Evolutionary conservation across 371 early-diverging fungal species (phyloP), one percentile per base, ranked within the genome.

Genomic region (Chytridiales sp.): DNA sequence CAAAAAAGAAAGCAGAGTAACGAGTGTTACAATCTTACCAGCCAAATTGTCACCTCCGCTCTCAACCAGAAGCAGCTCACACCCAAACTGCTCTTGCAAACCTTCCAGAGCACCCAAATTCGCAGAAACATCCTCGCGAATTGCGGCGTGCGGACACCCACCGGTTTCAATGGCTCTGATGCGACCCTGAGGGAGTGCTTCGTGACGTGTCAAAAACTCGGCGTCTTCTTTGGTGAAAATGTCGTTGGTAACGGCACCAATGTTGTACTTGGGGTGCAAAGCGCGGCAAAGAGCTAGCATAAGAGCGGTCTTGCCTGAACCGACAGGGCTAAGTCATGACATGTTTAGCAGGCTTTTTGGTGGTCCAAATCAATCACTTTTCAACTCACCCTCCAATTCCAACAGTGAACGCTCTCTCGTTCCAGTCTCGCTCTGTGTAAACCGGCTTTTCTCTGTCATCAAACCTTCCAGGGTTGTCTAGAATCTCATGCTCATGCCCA

Each of bases 101-200:
- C 85, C 77, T 68, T 95, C 96, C 56, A 93, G 74, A 1, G 94
- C 94, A 47, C 88, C 87, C 79, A 95, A 65, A 68, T 95, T 95
- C 57, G 94, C 94, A 9, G 93, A 91, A 34, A 95, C 90, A 75
- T 95, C 96, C 73, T 95, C 96, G 58, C 96, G 86, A 56, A 88
- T 88, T 8, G 89, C 96, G 24, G 96, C 96, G 65, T 95, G 96
- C 36, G 96, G 96, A 66, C 96, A 95, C 17, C 94, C 93, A 57
- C 96, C 78, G 1, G 96, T 95, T 72, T 95, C 94, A 51, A 95
- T 91, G 13, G 94, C 94, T 27, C 77, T 76, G 72, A 95, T 94
- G 36, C 94, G 84, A 43, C 89, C 92, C 31, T 82, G 81, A 22
- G 89, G 88, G 9, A 95, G 82, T 22, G 96, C 96, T 53, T 89